Percentiles rank a stretch among this genome's conserved stretches.
Evolutionary conservation across 2,329 filamentous ascomycete genomes (phyloP).

Genomic region (Botrytis byssoidea): DNA sequence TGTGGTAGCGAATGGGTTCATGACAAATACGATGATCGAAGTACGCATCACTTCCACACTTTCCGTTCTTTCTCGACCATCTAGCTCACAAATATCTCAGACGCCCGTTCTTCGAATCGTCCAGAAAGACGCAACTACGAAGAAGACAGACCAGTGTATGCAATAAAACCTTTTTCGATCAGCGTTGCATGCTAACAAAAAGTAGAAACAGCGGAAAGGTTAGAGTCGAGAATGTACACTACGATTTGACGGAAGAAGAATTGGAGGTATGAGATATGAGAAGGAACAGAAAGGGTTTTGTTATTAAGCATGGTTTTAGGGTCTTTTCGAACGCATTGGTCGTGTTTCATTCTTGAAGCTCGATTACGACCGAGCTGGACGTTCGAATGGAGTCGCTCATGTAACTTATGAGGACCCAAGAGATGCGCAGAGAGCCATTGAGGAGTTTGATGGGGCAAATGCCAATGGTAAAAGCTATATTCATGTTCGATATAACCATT

Average conservation of each 20-base stretch:
- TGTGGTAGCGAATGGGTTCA: slow-evolving; percentile 82
- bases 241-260: slow-evolving; percentile 83
- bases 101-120: slow-evolving; percentile 26
- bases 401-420: slow-evolving; percentile 72
- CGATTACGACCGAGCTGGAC: slow-evolving; percentile 82
- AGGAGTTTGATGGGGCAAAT: slow-evolving; percentile 85
- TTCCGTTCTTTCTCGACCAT: slow-evolving; percentile 11
- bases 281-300: not conserved
- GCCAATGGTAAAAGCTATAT: slow-evolving; percentile 63
- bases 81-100: slow-evolving; percentile 32
- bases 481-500: not conserved
- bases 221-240: slow-evolving; percentile 86
- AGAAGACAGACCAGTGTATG: slow-evolving; percentile 16
- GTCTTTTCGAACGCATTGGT: slow-evolving; percentile 77
- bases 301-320: slow-evolving; percentile 50
- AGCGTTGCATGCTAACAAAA: slow-evolving; percentile 34
- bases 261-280: slow-evolving; percentile 59
- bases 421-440: slow-evolving; percentile 73
- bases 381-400: slow-evolving; percentile 80
- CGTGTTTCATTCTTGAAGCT: slow-evolving; percentile 67
- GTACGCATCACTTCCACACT: slow-evolving; percentile 40
- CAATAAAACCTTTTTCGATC: not conserved
- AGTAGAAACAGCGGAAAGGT: slow-evolving; percentile 64
- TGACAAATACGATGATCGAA: slow-evolving; percentile 79
- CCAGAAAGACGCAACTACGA: slow-evolving; percentile 11